Evolutionary conservation across 768 basidiomycete genomes (phyloP).

Genomic region (Sistotremastrum niveocremeum): DNA sequence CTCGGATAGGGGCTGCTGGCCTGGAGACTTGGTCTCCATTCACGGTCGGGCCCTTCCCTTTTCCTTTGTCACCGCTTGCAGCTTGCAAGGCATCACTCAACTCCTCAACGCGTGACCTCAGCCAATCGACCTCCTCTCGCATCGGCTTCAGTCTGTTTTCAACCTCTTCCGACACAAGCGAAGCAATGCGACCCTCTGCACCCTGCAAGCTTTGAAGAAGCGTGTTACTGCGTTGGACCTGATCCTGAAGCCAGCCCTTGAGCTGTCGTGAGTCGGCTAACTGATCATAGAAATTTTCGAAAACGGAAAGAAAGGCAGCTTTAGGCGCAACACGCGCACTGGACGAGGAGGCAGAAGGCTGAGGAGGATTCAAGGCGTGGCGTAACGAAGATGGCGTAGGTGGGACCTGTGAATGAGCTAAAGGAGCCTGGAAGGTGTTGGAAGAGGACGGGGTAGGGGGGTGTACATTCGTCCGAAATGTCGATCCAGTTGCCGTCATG

Average conservation of each 20-base stretch:
- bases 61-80: slow-evolving; percentile 12
- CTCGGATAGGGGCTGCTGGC: too few relatives aligned
- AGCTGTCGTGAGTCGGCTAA: slow-evolving; percentile 69
- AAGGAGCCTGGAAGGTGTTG: too few relatives aligned
- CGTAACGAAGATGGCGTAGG: too few relatives aligned
- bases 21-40: too few relatives aligned
- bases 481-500: too few relatives aligned
- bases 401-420: too few relatives aligned
- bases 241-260: slow-evolving; percentile 62
- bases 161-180: not conserved
- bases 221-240: slow-evolving; percentile 48
- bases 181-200: slow-evolving; percentile 35
- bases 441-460: too few relatives aligned
- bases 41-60: too few relatives aligned
- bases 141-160: slow-evolving; percentile 35
- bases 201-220: slow-evolving; percentile 39
- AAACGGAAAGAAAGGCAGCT: slow-evolving; percentile 68
- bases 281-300: slow-evolving; percentile 75
- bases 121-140: slow-evolving; percentile 43
- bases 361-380: too few relatives aligned
- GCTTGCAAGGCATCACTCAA: slow-evolving; percentile 36
- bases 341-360: too few relatives aligned
- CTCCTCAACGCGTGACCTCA: slow-evolving; percentile 55
- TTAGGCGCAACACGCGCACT: slow-evolving; percentile 18
- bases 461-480: too few relatives aligned